These are phyloP conservation scores for Calonectria ilicicola DNA, from an alignment of 2,329 filamentous ascomycete genomes.

Conservation along the genomic window DNA sequence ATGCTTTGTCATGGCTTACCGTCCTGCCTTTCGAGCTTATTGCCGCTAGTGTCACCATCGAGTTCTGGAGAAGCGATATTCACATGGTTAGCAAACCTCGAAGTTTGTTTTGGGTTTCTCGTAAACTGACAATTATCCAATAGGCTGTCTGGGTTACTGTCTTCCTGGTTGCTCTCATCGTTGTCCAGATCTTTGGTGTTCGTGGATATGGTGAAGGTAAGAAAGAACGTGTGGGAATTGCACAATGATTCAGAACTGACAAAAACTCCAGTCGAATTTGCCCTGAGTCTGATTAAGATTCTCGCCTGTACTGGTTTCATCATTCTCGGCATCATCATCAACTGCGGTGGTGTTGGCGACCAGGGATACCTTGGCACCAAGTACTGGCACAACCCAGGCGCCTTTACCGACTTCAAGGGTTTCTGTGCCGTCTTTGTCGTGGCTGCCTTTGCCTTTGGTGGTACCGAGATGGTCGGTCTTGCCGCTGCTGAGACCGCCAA, in stretches of 20 bases:
- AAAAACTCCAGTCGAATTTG: constrained; percentile 74
- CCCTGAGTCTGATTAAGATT: constrained; percentile 89
- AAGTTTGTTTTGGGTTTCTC: background rate
- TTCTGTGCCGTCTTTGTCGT: constrained; percentile 82
- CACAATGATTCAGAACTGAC: background rate
- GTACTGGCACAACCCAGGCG: constrained; percentile 83
- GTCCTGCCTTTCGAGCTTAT: constrained; percentile 89
- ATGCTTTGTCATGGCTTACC: constrained; percentile 88
- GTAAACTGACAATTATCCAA: background rate
- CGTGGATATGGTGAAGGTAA: constrained; percentile 81
- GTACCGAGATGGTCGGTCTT: constrained; percentile 81
- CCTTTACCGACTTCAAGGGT: constrained; percentile 86
- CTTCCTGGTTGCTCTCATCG: constrained; percentile 80
- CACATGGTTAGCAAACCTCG: constrained; percentile 55
- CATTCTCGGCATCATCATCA: constrained; percentile 86
- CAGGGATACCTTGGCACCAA: constrained; percentile 83
- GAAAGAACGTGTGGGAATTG: background rate
- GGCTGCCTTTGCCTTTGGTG: constrained; percentile 80
- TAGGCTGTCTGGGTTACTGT: constrained; percentile 82
- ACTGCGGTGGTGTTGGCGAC: constrained; percentile 81
- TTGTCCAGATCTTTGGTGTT: constrained; percentile 89
- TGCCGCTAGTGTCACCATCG: constrained; percentile 84
- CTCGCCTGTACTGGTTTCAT: constrained; percentile 71
- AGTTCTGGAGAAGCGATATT: constrained; percentile 78
- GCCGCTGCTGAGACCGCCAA: constrained; percentile 83